A percentile compares a stretch with the other conserved stretches of the same genome.
phyloP scores from a whole-genome alignment of 805 yeast genomes.

The Blastobotrys mokoenaii region DNA sequence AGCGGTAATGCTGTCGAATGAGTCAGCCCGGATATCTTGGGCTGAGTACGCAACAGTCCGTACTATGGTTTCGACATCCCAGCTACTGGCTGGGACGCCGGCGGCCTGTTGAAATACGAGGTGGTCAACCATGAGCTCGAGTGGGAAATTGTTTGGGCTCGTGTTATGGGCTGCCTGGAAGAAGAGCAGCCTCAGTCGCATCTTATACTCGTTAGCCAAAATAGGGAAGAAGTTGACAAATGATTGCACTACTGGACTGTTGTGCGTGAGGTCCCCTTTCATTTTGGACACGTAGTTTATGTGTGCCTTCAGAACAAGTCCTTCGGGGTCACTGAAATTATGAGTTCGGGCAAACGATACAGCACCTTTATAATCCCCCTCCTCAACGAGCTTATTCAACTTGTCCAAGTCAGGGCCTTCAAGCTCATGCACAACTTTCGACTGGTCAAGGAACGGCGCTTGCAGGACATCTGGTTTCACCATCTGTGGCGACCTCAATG shows the following conservation, averaged over 20 bases:
- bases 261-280: constrained; percentile 3
- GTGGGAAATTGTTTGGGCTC: constrained; percentile 19
- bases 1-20: neutral
- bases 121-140: constrained; percentile 18
- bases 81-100: constrained; percentile 22
- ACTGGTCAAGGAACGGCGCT: too few species aligned
- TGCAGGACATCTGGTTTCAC: too few species aligned
- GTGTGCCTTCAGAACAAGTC: constrained; percentile 16
- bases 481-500: neutral
- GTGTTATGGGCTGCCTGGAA: constrained; percentile 19
- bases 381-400: constrained; percentile 1
- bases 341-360: constrained; percentile 1
- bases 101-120: constrained; percentile 24
- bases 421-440: too few species aligned
- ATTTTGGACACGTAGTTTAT: constrained; percentile 11
- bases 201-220: constrained; percentile 18
- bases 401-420: neutral
- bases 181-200: constrained; percentile 25
- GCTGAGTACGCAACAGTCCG: constrained; percentile 22
- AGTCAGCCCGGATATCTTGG: neutral
- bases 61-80: constrained; percentile 24
- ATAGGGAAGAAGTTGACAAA: constrained; percentile 19
- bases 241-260: constrained; percentile 16
- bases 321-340: constrained; percentile 3
- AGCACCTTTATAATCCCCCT: constrained; percentile 13